These are phyloP conservation scores for Incumbomyces lentus DNA, from an alignment of 2,329 filamentous ascomycete genomes.

Conservation along the genomic window DNA sequence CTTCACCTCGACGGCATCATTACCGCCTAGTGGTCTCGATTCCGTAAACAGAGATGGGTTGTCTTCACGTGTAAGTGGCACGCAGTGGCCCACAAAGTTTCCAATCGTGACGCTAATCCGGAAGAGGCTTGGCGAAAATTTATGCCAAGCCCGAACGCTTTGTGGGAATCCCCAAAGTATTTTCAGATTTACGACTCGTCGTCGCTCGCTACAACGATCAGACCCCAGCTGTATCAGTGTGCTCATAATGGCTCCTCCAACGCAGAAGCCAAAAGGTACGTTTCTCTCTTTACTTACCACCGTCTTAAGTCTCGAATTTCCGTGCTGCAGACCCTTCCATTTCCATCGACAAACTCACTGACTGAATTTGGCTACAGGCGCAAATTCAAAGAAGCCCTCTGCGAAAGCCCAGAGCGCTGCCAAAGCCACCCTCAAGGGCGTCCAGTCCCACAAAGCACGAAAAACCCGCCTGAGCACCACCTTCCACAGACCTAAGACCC, in stretches of 20 bases:
- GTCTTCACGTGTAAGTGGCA: too few relatives aligned
- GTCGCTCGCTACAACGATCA: slow-evolving; percentile 1
- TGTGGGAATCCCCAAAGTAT: too few relatives aligned
- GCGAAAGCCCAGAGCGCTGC: slow-evolving; percentile 81
- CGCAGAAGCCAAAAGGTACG: slow-evolving; percentile 22
- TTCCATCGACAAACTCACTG: too few relatives aligned
- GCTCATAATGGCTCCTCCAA: slow-evolving; percentile 21
- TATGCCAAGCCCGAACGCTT: too few relatives aligned
- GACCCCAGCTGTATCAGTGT: not conserved
- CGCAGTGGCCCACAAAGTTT: too few relatives aligned
- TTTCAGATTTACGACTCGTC: not conserved
- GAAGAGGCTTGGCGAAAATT: too few relatives aligned
- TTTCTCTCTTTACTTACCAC: not conserved
- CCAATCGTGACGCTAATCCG: too few relatives aligned
- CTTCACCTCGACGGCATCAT: too few relatives aligned
- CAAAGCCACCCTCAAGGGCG: slow-evolving; percentile 91
- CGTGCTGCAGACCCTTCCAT: too few relatives aligned
- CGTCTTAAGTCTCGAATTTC: not conserved
- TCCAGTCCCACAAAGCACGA: slow-evolving; percentile 72
- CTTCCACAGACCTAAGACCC: slow-evolving; percentile 97
- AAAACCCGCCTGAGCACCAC: slow-evolving; percentile 88
- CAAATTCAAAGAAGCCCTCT: slow-evolving; percentile 46
- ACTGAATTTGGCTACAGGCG: slow-evolving; percentile 6
- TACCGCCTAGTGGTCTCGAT: too few relatives aligned
- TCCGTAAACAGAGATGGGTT: too few relatives aligned